Evolutionary conservation across 352 stramenopile species (phyloP).

Genomic region (Globisporangium nodosum): DNA sequence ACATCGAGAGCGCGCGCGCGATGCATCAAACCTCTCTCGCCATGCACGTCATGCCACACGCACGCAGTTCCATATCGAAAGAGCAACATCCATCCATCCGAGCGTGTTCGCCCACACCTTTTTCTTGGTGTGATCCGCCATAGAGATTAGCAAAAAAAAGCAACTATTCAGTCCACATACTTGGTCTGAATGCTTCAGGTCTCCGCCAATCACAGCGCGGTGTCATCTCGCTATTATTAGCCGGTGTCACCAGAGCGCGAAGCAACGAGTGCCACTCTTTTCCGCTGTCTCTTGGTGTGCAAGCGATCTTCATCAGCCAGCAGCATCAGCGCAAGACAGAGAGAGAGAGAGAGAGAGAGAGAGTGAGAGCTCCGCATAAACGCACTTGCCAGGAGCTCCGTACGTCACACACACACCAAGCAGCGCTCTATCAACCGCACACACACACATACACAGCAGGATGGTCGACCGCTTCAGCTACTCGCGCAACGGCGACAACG

Average conservation of each 20-base stretch:
- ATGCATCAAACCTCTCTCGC: too few relatives aligned
- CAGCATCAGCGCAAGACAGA: too few relatives aligned
- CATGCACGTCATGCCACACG: not conserved
- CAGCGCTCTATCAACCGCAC: not conserved
- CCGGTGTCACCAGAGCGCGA: too few relatives aligned
- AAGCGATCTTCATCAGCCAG: not conserved
- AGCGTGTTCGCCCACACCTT: not conserved
- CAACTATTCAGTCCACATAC: not conserved
- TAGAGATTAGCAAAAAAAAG: too few relatives aligned
- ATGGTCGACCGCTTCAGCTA: conserved; percentile 75
- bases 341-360: not conserved
- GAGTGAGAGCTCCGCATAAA: not conserved
- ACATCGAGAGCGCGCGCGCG: too few relatives aligned
- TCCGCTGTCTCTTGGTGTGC: not conserved
- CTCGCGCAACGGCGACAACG: conserved; percentile 68
- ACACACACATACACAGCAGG: not conserved
- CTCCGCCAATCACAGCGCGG: too few relatives aligned
- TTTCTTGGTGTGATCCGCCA: too few relatives aligned
- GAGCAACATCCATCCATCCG: not conserved
- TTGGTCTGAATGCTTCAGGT: not conserved
- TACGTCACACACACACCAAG: not conserved
- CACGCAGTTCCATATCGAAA: not conserved
- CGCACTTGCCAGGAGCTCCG: not conserved
- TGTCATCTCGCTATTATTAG: too few relatives aligned
- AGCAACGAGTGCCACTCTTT: not conserved